phyloP scores from a whole-genome alignment of 1,284 basidiomycete genomes.

The Trichosporon sp. region DNA sequence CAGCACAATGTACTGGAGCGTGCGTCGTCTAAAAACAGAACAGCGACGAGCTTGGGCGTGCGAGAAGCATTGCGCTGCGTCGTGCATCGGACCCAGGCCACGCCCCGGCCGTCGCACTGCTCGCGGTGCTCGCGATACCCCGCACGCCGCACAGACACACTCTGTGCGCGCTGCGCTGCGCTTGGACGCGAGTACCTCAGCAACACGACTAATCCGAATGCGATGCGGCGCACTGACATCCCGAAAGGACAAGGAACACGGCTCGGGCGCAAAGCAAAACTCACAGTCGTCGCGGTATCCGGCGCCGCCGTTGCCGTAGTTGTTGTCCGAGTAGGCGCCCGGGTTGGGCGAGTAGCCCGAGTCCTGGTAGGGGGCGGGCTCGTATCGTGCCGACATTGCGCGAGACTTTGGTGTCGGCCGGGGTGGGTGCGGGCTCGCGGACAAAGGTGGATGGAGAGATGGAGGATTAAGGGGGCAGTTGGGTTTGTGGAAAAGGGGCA shows the following conservation, averaged over 20 bases:
- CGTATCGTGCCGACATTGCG: slow-evolving; percentile 5
- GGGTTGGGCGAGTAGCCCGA: neutral
- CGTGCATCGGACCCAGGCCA: neutral
- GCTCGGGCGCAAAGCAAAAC: neutral
- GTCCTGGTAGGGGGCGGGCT: slow-evolving; percentile 1
- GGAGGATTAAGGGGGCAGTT: neutral
- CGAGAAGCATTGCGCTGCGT: neutral
- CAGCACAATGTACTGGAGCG: no score
- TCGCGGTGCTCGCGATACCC: neutral
- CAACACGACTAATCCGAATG: neutral
- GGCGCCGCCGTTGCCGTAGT: neutral
- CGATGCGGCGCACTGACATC: neutral
- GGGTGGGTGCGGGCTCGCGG: neutral
- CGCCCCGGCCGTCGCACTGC: neutral
- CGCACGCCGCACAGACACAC: neutral
- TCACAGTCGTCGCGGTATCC: slow-evolving; percentile 2
- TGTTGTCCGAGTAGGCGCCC: neutral
- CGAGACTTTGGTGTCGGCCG: neutral
- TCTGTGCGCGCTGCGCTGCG: no score
- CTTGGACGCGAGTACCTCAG: no score
- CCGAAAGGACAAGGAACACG: neutral
- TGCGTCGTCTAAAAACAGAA: neutral
- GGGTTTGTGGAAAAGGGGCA: neutral
- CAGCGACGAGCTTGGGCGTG: neutral
- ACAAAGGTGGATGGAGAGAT: neutral